phyloP scores from a whole-genome alignment of 2,329 filamentous ascomycete genomes.

The Parastagonospora avenae region DNA sequence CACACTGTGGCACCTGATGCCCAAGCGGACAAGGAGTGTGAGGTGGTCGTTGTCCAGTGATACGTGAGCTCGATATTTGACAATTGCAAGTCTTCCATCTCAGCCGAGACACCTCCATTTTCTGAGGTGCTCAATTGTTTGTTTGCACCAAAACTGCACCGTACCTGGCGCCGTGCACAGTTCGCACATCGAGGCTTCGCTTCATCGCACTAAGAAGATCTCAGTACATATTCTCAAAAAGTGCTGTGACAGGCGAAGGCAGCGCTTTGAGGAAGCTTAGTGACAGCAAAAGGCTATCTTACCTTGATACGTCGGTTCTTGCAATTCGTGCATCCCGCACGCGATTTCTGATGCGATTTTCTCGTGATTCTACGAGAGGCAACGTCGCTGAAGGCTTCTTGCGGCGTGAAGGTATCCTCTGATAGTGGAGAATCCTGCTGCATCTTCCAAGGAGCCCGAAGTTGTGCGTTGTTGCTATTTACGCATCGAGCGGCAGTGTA shows the following conservation, averaged over 20 bases:
- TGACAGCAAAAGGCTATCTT: background rate
- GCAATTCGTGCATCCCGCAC: constrained; percentile 35
- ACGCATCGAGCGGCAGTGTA: background rate
- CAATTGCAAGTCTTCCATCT: constrained; percentile 8
- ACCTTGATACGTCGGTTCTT: constrained; percentile 37
- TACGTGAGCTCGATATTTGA: constrained; percentile 35
- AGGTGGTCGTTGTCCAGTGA: constrained; percentile 33
- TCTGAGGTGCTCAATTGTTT: background rate
- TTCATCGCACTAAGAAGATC: constrained; percentile 32
- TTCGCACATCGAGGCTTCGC: constrained; percentile 30
- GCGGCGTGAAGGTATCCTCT: constrained; percentile 4
- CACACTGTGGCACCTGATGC: constrained; percentile 13
- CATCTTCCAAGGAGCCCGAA: constrained; percentile 3
- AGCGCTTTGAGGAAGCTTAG: background rate
- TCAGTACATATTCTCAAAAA: background rate
- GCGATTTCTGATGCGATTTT: constrained; percentile 34
- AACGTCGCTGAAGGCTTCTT: constrained; percentile 4
- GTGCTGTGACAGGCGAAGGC: too few relatives aligned
- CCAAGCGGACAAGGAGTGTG: constrained; percentile 25
- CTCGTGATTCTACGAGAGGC: constrained; percentile 20
- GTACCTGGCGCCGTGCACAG: constrained; percentile 27
- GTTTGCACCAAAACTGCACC: constrained; percentile 24
- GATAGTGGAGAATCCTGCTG: constrained; percentile 23
- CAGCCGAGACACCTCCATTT: background rate
- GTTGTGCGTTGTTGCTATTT: background rate